Evolutionary conservation across 2,329 filamentous ascomycete genomes (phyloP), one percentile per base, ranked within the genome.

Genomic region (Talaromyces sp.): DNA sequence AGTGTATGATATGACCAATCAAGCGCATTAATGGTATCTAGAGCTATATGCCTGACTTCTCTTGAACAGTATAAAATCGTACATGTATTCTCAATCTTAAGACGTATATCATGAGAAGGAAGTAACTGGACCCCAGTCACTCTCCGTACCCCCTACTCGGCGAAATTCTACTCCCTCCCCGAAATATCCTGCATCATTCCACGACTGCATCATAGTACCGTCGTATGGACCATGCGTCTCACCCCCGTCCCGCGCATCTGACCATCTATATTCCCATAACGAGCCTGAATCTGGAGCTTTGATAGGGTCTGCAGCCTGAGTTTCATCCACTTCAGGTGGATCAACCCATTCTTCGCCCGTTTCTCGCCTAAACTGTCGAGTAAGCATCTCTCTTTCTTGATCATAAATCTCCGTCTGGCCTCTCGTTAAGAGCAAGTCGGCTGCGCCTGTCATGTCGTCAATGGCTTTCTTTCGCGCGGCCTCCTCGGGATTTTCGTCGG

Each of bases 181-280:
- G 74, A 99, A 99, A 71, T 97, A 97, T 2, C 94, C 94, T 22
- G 91, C 91, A 62, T 89, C 85, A 64, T 88, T 85, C 94, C 94
- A 99, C 2, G 89, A 89, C 66, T 86, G 84, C 94, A 99, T 97
- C 37, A 88, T 93, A 5, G 81, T 72, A 7, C 82, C 84, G 69
- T 97, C 91, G 71, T 91, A 99, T 0, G 94, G 93, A 0, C 94
- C 94, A 72, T 99, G 91, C 59, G 83, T 82, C 50, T 84, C 82
- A 10, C 84, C 89, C 28, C 84, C 88, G 68, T 96, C 93, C 40
- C 91, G 82, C 17, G 89, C 90, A 70, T 96, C 91, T 39, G 85
- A 87, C 94, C 94, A 99, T 59, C 90, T 83, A 71, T 91, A 99
- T 73, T 97, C 89, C 92, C 93, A 99, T 79, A 84, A 82, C 36